Conservation (phyloP, 257 asterid genomes). For the Jacaranda copaia region DNA sequence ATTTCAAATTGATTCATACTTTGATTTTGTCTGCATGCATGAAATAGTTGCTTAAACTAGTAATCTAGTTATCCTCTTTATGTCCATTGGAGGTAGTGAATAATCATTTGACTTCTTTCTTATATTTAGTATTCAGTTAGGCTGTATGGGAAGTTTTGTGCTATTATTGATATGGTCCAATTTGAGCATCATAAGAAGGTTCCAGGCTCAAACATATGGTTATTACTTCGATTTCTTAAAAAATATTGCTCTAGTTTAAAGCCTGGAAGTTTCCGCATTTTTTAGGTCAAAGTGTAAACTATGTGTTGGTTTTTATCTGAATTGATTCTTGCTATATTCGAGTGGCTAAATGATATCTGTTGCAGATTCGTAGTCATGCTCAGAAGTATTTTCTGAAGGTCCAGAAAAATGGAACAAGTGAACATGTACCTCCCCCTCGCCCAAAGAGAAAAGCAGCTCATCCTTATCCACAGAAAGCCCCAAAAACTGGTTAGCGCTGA, state of each 20-base stretch:
- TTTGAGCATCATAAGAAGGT: neutral
- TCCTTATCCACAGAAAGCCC: slow-evolving; percentile 93
- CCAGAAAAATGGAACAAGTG: slow-evolving; percentile 84
- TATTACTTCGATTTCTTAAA: neutral
- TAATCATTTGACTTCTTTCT: neutral
- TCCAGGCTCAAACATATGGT: neutral
- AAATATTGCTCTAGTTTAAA: neutral
- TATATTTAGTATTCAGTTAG: neutral
- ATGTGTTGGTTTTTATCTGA: neutral
- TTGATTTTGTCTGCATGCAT: neutral
- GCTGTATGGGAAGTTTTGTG: neutral
- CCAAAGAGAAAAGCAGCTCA: slow-evolving; percentile 95
- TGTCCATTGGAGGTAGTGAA: neutral
- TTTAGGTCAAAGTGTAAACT: neutral
- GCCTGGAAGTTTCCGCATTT: neutral
- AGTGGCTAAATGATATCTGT: slow-evolving; percentile 23
- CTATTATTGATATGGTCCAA: neutral
- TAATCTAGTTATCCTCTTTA: neutral
- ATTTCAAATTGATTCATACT: slow-evolving; percentile 27
- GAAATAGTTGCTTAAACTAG: neutral
- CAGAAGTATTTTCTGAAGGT: slow-evolving; percentile 92
- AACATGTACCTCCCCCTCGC: slow-evolving; percentile 94
- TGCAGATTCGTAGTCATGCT: slow-evolving; percentile 97
- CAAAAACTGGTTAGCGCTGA: slow-evolving; percentile 59
- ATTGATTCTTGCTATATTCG: neutral